Conservation (phyloP, 1,284 basidiomycete species). For the Pseudozyma flocculosa region DNA sequence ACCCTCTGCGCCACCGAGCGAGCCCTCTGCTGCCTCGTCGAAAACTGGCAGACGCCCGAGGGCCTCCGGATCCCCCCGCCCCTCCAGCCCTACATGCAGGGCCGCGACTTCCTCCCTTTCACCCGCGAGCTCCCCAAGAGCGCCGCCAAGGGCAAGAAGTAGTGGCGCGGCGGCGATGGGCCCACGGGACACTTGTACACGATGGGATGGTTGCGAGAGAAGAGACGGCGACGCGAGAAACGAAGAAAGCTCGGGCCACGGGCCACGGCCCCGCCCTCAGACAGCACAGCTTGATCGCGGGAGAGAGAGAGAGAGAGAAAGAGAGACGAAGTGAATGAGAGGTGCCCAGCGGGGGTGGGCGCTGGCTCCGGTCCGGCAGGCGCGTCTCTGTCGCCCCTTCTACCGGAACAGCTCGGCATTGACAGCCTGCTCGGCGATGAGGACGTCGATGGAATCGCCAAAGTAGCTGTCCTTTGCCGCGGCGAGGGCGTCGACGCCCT, state of each 20-base stretch:
- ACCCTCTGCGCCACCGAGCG: constrained; percentile 96
- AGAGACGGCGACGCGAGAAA: no score
- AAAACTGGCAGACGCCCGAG: constrained; percentile 97
- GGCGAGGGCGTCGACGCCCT: constrained; percentile 27
- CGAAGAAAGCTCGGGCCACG: no score
- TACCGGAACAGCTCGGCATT: background rate
- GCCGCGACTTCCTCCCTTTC: constrained; percentile 88
- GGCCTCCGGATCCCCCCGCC: constrained; percentile 85
- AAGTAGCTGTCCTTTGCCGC: constrained; percentile 38
- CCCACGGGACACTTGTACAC: no score
- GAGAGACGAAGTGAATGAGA: no score
- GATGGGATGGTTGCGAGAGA: no score
- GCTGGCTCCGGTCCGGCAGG: no score
- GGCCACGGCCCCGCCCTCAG: no score
- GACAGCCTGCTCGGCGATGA: constrained; percentile 41
- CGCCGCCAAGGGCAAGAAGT: constrained; percentile 65
- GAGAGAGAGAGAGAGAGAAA: no score
- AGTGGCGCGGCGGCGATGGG: constrained; percentile 1
- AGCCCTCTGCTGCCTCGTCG: constrained; percentile 93
- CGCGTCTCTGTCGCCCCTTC: no score
- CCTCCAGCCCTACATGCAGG: constrained; percentile 91
- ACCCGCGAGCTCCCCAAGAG: constrained; percentile 77
- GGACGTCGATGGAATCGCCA: constrained; percentile 49
- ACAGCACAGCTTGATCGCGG: no score
- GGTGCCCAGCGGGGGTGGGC: no score